phyloP scores from a whole-genome alignment of 306 rosid genomes.

The Quercus alba region DNA sequence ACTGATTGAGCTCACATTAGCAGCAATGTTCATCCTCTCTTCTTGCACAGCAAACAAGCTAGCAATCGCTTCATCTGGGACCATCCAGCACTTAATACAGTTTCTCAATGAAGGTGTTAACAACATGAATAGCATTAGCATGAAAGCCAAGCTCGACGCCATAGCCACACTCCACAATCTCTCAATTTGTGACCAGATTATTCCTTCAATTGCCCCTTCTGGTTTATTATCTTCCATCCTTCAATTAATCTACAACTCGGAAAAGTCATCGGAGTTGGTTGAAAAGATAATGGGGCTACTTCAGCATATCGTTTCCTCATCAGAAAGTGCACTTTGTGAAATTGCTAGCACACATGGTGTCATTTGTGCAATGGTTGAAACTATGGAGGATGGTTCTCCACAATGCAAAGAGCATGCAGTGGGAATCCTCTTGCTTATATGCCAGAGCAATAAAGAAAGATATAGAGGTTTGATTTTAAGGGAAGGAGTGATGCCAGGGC shows the following conservation, averaged over 20 bases:
- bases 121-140: conserved; percentile 4
- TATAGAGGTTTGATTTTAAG: conserved; percentile 62
- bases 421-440: conserved; percentile 50
- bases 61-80: conserved; percentile 60
- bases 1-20: conserved; percentile 44
- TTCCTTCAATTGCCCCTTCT: conserved; percentile 48
- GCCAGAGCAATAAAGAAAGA: conserved; percentile 67
- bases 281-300: conserved; percentile 60
- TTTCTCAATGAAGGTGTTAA: conserved; percentile 25
- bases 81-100: conserved; percentile 38
- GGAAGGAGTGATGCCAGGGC: conserved; percentile 81
- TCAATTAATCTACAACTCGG: conserved; percentile 39
- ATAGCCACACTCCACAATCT: conserved; percentile 70
- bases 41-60: conserved; percentile 71
- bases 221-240: conserved; percentile 43
- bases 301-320: conserved; percentile 46
- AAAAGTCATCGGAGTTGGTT: conserved; percentile 43
- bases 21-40: conserved; percentile 58
- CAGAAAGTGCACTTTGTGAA: conserved; percentile 50
- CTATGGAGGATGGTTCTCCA: conserved; percentile 58
- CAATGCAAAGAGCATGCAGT: conserved; percentile 65
- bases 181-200: conserved; percentile 52
- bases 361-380: conserved; percentile 59
- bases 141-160: conserved; percentile 62
- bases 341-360: conserved; percentile 32